phyloP scores from a whole-genome alignment of 805 yeast genomes.

The Ogataea sp. region DNA sequence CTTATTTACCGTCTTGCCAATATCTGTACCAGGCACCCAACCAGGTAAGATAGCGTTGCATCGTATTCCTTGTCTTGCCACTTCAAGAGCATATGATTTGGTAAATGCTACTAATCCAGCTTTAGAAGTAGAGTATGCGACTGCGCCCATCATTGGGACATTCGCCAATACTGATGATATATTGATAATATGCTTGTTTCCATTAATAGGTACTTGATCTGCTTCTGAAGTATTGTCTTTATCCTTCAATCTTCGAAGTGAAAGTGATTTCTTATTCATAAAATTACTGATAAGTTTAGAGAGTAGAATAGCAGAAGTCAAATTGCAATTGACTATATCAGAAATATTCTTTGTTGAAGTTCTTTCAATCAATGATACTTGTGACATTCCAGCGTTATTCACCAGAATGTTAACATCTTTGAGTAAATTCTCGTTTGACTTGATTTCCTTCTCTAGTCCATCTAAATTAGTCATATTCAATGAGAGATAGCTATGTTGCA shows the following conservation, averaged over 20 bases:
- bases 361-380: slow-evolving; percentile 39
- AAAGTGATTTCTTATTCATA: slow-evolving; percentile 25
- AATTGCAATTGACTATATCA: slow-evolving; percentile 43
- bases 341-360: slow-evolving; percentile 34
- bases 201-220: slow-evolving; percentile 10
- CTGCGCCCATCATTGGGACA: slow-evolving; percentile 42
- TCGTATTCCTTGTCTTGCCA: slow-evolving; percentile 42
- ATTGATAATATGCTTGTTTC: slow-evolving; percentile 38
- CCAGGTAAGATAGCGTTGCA: slow-evolving; percentile 69
- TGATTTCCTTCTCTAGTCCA: slow-evolving; percentile 6
- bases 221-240: not conserved
- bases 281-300: slow-evolving; percentile 43
- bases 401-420: slow-evolving; percentile 38
- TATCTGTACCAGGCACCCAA: slow-evolving; percentile 54
- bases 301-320: slow-evolving; percentile 53
- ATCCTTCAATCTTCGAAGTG: not conserved
- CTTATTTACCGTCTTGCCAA: slow-evolving; percentile 35
- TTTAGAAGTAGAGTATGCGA: slow-evolving; percentile 63
- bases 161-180: slow-evolving; percentile 57
- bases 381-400: slow-evolving; percentile 65
- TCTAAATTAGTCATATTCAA: slow-evolving; percentile 24
- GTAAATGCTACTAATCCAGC: slow-evolving; percentile 64
- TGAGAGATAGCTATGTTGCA: slow-evolving; percentile 23
- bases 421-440: slow-evolving; percentile 18
- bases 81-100: slow-evolving; percentile 48